Evolutionary conservation across 2,329 filamentous ascomycete species (phyloP).

Genomic region (Pseudocercospora macadamiae): DNA sequence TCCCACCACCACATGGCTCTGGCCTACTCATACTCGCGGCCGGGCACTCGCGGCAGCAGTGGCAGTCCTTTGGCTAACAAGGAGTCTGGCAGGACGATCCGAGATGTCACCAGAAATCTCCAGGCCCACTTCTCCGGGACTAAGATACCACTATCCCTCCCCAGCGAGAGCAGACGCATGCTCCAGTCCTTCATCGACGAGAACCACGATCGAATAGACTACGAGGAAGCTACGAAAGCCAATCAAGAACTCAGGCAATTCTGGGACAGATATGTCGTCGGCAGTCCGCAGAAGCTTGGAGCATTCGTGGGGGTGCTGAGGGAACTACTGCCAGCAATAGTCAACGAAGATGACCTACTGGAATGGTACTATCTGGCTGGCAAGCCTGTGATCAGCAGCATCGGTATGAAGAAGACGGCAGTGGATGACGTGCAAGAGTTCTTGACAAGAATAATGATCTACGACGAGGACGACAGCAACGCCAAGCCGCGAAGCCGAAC

Average conservation of each 20-base stretch:
- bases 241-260: constrained; percentile 70
- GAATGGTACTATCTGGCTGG: constrained; percentile 73
- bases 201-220: constrained; percentile 56
- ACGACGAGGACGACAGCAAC: constrained; percentile 62
- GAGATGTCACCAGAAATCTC: constrained; percentile 53
- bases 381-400: constrained; percentile 58
- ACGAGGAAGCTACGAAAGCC: constrained; percentile 70
- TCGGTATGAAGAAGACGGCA: constrained; percentile 65
- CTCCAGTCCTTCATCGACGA: constrained; percentile 63
- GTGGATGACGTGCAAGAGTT: constrained; percentile 67
- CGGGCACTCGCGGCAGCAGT: constrained; percentile 7
- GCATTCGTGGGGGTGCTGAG: constrained; percentile 71
- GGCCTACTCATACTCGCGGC: constrained; percentile 1
- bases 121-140: constrained; percentile 47
- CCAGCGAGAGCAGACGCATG: constrained; percentile 55
- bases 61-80: constrained; percentile 20
- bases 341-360: constrained; percentile 63
- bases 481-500: constrained; percentile 55
- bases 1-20: background rate
- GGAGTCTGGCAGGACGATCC: constrained; percentile 46
- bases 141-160: constrained; percentile 59
- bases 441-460: constrained; percentile 65
- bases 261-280: constrained; percentile 66
- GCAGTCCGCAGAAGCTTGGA: constrained; percentile 59
- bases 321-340: constrained; percentile 65